Evolutionary conservation across 2,329 filamentous ascomycete genomes (phyloP).

Genomic region (Fusarium sp.): DNA sequence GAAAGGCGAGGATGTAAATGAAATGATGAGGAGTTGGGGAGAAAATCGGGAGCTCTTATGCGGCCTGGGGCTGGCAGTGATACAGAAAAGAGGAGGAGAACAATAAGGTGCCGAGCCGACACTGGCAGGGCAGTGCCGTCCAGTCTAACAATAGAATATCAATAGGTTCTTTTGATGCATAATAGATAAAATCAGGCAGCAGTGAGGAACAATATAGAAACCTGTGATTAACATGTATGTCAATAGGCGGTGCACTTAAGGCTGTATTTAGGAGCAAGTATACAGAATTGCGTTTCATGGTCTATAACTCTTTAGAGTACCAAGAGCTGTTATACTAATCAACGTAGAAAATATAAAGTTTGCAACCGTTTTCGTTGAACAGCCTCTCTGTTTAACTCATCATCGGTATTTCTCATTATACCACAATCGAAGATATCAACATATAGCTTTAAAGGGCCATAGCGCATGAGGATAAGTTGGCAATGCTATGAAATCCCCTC

Average conservation of each 20-base stretch:
- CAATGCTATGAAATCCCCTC: too few relatives aligned
- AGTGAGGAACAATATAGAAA: not conserved
- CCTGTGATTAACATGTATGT: not conserved
- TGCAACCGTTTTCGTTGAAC: not conserved
- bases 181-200: not conserved
- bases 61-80: not conserved
- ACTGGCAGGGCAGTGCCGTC: not conserved
- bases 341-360: not conserved
- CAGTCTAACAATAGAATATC: not conserved
- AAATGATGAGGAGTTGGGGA: not conserved
- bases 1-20: not conserved
- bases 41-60: not conserved
- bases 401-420: not conserved
- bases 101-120: not conserved
- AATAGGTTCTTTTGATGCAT: not conserved
- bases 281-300: not conserved
- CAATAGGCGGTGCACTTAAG: not conserved
- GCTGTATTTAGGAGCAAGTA: not conserved
- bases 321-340: not conserved
- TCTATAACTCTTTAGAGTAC: not conserved
- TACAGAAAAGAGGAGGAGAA: not conserved
- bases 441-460: too few relatives aligned
- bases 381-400: not conserved
- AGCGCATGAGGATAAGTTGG: not conserved
- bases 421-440: not conserved